Conservation (phyloP, 192 early-diverging fungal species). For the Mortierella antarctica region DNA sequence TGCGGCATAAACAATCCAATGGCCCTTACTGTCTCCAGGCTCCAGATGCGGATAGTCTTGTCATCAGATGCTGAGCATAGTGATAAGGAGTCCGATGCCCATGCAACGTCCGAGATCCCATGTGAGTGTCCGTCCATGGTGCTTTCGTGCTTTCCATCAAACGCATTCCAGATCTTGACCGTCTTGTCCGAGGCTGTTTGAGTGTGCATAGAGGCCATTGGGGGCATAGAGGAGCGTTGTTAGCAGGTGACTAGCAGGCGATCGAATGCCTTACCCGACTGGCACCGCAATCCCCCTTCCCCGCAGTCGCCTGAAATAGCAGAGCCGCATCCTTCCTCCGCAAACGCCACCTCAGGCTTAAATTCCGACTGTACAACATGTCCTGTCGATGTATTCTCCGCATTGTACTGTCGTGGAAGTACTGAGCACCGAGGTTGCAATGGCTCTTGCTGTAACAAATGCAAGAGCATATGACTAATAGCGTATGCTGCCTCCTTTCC, state of each 20-base stretch:
- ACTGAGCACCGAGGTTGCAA: neutral
- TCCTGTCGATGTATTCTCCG: too few relatives aligned
- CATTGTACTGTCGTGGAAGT: neutral
- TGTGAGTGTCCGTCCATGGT: conserved; percentile 91
- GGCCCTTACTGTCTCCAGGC: conserved; percentile 72
- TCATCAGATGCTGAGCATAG: conserved; percentile 96
- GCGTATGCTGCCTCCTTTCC: too few relatives aligned
- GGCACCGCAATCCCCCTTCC: too few relatives aligned
- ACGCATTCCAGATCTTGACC: conserved; percentile 92
- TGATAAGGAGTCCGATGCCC: conserved; percentile 91
- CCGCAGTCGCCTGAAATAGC: too few relatives aligned
- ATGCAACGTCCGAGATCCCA: conserved; percentile 96
- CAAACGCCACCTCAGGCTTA: too few relatives aligned
- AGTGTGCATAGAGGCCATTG: neutral
- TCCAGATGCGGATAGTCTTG: conserved; percentile 95
- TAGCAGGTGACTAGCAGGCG: neutral
- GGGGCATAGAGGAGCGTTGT: neutral
- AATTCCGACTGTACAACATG: too few relatives aligned
- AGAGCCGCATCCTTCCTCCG: too few relatives aligned
- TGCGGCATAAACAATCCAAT: neutral
- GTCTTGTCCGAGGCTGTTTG: conserved; percentile 92
- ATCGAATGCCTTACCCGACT: neutral
- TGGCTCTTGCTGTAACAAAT: too few relatives aligned
- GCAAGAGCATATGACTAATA: too few relatives aligned
- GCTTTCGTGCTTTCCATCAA: conserved; percentile 83